Evolutionary conservation across 2,329 filamentous ascomycete genomes (phyloP), one percentile per base, ranked within the genome.

Genomic region (Blastomyces gilchristii): DNA sequence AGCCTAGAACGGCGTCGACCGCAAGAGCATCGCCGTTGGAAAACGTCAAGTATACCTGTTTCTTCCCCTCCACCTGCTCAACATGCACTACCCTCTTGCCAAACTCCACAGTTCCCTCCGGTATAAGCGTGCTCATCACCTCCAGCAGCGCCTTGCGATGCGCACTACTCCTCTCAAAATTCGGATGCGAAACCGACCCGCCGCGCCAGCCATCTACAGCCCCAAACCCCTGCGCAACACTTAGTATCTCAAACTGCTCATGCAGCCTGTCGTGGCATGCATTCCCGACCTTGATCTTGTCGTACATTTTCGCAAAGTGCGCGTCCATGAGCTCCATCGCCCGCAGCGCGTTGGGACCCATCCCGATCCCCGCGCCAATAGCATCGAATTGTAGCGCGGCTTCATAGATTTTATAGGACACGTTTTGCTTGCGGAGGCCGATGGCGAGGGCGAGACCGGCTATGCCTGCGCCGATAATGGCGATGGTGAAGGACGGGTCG

Each of bases 391-490:
- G 37, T 9, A 31, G 57, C n/a, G n/a, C 57, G 9, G 57, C 57
- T 25, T 61, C 60, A 22, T 53, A 61, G 49, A 61, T 54, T 37
- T 56, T 52, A 1, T 14, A 61, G 9, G 60, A 16, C 12, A 54
- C 47, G 11, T 54, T 54, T 31, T 54, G 60, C 41, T 58, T 49
- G 18, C 31, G 53, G 18, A 59, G 56, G 31, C 53, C 43, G 31
- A 49, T 45, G 39, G 53, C 52, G 22, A 62, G 54, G 8, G 39
- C 47, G 61, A 62, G 61, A 39, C 61, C 53, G 3, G 34, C 61
- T 3, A 62, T 43, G 41, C 52, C 53, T 11, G 61, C 61, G 8
- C 61, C 53, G 53, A 59, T 57, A 14, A 61, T 61, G 22, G 57
- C 57, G 22, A 58, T n/a, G 28, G 39, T 45, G 14, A 45, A 58